Evolutionary conservation across 805 yeast genomes (phyloP).

Genomic region (Kodamaea kakaduensis): DNA sequence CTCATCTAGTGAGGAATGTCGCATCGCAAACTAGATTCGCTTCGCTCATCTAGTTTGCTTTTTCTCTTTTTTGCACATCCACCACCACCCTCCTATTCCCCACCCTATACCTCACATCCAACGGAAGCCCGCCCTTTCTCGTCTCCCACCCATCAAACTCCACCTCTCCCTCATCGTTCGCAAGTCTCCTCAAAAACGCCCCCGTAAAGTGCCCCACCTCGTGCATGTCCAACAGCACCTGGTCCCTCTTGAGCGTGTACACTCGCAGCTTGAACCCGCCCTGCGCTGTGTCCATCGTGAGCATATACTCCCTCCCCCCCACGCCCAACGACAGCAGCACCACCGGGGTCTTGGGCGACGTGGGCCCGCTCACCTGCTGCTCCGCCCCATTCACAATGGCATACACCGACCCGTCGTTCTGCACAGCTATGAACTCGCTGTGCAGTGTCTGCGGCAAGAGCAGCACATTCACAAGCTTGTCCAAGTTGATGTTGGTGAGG

Average conservation of each 20-base stretch:
- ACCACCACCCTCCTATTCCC: conserved; percentile 5
- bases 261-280: conserved; percentile 8
- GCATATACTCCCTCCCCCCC: conserved; percentile 3
- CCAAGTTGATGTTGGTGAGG: conserved; percentile 6
- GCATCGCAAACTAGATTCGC: too few relatives aligned
- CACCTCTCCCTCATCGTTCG: conserved; percentile 4
- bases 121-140: neutral
- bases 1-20: too few relatives aligned
- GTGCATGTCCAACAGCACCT: conserved; percentile 3
- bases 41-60: neutral
- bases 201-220: conserved; percentile 12
- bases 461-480: conserved; percentile 7
- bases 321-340: conserved; percentile 4
- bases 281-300: conserved; percentile 6
- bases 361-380: conserved; percentile 10
- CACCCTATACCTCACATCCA: conserved; percentile 4
- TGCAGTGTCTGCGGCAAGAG: conserved; percentile 7
- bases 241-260: conserved; percentile 5
- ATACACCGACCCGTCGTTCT: conserved; percentile 8
- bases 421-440: conserved; percentile 6
- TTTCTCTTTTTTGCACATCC: conserved; percentile 4
- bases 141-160: conserved; percentile 9
- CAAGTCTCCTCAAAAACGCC: conserved; percentile 7
- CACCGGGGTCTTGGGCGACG: conserved; percentile 5
- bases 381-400: conserved; percentile 4